These are phyloP conservation scores for Kregervanrija pseudodelftensis DNA, from an alignment of 805 yeast species.

Conservation along the genomic window DNA sequence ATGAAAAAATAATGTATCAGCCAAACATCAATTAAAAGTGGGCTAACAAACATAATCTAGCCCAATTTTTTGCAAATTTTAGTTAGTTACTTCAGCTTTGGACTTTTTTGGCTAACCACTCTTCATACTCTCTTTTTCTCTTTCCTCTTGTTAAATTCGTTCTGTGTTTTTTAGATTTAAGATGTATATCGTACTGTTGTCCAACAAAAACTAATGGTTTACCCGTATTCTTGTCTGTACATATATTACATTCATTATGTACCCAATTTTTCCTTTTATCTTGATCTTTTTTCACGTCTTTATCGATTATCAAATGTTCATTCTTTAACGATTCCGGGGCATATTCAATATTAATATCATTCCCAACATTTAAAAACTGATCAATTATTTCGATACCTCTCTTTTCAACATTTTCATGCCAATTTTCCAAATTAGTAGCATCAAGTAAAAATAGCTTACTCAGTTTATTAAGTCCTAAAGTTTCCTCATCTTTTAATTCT, in stretches of 20 bases:
- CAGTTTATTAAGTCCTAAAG: slow-evolving; percentile 44
- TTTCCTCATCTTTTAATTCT: slow-evolving; percentile 44
- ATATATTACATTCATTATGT: slow-evolving; percentile 60
- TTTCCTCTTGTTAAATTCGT: slow-evolving; percentile 40
- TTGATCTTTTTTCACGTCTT: slow-evolving; percentile 7
- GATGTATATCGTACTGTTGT: slow-evolving; percentile 62
- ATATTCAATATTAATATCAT: slow-evolving; percentile 3
- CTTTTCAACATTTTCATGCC: slow-evolving; percentile 50
- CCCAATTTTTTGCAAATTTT: background rate
- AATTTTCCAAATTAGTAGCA: slow-evolving; percentile 61
- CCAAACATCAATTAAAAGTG: too few species aligned
- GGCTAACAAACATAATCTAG: too few species aligned
- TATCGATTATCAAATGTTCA: slow-evolving; percentile 6
- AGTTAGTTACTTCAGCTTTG: background rate
- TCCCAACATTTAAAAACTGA: slow-evolving; percentile 15
- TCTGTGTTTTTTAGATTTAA: slow-evolving; percentile 61
- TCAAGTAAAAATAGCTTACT: slow-evolving; percentile 64
- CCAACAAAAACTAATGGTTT: slow-evolving; percentile 65
- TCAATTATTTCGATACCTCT: slow-evolving; percentile 48
- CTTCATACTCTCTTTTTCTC: slow-evolving; percentile 48
- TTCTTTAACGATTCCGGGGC: slow-evolving; percentile 14
- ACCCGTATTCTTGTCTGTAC: slow-evolving; percentile 46
- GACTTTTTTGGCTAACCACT: slow-evolving; percentile 21
- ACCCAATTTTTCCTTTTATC: slow-evolving; percentile 40
- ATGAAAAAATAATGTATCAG: too few species aligned